Evolutionary conservation across 805 yeast species (phyloP), one percentile per base, ranked within the genome.

Genomic region (Candida odintsovae): DNA sequence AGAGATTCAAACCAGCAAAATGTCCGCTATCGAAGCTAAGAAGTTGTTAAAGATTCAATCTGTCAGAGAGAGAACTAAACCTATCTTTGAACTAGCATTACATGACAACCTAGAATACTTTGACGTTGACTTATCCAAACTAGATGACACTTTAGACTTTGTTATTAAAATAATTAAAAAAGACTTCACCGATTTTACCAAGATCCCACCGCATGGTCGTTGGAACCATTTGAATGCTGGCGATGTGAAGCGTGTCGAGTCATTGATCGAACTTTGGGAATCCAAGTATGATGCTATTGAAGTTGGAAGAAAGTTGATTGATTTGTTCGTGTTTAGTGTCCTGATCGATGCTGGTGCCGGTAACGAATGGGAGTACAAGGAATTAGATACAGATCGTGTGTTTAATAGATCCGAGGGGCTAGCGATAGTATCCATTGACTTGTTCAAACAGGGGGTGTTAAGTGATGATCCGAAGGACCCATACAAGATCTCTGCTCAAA

Each of bases 311-410:
- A 72, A 77, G 39, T 62, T 81, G 36, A 67, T 81, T 45, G 86
- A 81, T 59, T 63, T 81, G 46, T 76, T 80, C 52, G 72, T 80
- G 4, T 74, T 81, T 29, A 77, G 83, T 48, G 87, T 81, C 4
- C 61, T 81, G 40, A 65, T 81, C 22, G 87, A 81, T 60, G 86
- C 86, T 5, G 87, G 87, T 20, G 86, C 86, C 0, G 87, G 86
- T 18, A 75, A 77, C 45, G 55, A 53, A 10, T 81, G 87, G 87
- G 60, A 56, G 38, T 81, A 68, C 54, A 54, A 49, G 2, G 83
- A 78, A 49, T 48, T 55, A 2, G 63, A 48, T 1, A 56, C 68
- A 2, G 64, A 62, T 6, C 56, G 52, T 9, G 65, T 62, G 10
- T 57, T 60, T 36, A 61, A 58, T 23, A 68, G 87, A 58, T 75